Evolutionary conservation across 306 rosid genomes (phyloP).

Genomic region (Quercus parvula): DNA sequence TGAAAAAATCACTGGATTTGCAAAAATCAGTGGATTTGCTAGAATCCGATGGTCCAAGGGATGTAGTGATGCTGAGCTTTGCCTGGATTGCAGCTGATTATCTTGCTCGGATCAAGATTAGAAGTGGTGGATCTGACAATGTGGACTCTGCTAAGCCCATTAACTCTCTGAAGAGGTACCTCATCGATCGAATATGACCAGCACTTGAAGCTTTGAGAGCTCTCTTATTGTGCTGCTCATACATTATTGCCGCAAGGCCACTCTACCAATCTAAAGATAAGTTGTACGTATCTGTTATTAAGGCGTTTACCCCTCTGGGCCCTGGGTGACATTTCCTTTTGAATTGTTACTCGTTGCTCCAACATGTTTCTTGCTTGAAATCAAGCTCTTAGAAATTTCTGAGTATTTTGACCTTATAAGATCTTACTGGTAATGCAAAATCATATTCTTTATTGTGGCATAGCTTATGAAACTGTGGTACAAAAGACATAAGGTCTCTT

Average conservation of each 20-base stretch:
- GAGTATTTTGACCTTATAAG: not conserved
- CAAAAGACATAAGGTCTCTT: too few species aligned
- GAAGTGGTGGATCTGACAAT: conserved; percentile 17
- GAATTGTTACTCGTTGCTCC: not conserved
- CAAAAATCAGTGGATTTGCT: conserved; percentile 36
- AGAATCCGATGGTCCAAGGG: conserved; percentile 33
- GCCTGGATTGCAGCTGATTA: conserved; percentile 85
- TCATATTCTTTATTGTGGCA: too few species aligned
- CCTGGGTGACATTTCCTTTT: not conserved
- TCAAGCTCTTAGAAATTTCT: not conserved
- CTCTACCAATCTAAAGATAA: conserved; percentile 41
- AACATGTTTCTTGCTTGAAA: conserved; percentile 2
- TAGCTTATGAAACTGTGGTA: too few species aligned
- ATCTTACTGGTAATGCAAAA: too few species aligned
- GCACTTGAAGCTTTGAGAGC: conserved; percentile 1
- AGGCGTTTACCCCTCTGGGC: not conserved
- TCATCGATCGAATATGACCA: conserved; percentile 53
- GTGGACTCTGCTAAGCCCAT: conserved; percentile 53
- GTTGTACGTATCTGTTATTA: not conserved
- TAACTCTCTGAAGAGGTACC: conserved; percentile 51
- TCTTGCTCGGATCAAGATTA: conserved; percentile 78
- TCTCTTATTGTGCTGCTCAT: not conserved
- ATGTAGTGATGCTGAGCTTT: conserved; percentile 60
- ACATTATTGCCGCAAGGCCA: conserved; percentile 40
- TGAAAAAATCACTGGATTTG: conserved; percentile 40